Percentiles rank a stretch among this genome's conserved stretches.
Conservation (phyloP, 805 yeast genomes). For the Schwanniomyces pseudopolymorphus region DNA sequence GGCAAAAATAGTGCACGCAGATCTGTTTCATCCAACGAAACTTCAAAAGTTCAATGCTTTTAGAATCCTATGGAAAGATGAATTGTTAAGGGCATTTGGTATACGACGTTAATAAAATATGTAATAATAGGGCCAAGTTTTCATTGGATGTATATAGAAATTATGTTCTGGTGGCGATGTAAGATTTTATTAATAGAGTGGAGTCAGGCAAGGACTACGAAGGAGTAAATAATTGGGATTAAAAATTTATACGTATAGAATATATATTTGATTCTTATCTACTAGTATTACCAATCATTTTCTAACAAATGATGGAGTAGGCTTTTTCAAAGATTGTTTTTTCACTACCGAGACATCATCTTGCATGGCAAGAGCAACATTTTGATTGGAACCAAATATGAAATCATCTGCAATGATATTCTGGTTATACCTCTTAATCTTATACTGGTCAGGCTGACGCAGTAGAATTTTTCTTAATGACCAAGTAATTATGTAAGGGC, state of each 20-base stretch:
- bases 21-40: slow-evolving; percentile 47
- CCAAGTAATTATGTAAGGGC: slow-evolving; percentile 85
- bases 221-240: not conserved
- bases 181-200: too few relatives aligned
- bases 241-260: not conserved
- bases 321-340: slow-evolving; percentile 56
- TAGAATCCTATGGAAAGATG: slow-evolving; percentile 58
- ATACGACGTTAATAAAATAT: slow-evolving; percentile 23
- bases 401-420: slow-evolving; percentile 76
- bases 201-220: too few relatives aligned
- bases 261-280: not conserved
- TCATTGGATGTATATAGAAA: not conserved
- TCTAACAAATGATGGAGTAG: slow-evolving; percentile 19
- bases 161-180: not conserved
- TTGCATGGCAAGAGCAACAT: slow-evolving; percentile 70
- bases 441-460: slow-evolving; percentile 45
- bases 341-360: slow-evolving; percentile 76
- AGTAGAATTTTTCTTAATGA: slow-evolving; percentile 61
- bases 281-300: not conserved
- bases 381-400: slow-evolving; percentile 67
- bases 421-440: slow-evolving; percentile 60
- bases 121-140: not conserved
- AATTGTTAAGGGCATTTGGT: slow-evolving; percentile 55
- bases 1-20: slow-evolving; percentile 19
- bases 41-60: slow-evolving; percentile 62